Evolutionary conservation across 192 early-diverging fungal species (phyloP), one percentile per base, ranked within the genome.

Genomic region (Coemansia sp.): DNA sequence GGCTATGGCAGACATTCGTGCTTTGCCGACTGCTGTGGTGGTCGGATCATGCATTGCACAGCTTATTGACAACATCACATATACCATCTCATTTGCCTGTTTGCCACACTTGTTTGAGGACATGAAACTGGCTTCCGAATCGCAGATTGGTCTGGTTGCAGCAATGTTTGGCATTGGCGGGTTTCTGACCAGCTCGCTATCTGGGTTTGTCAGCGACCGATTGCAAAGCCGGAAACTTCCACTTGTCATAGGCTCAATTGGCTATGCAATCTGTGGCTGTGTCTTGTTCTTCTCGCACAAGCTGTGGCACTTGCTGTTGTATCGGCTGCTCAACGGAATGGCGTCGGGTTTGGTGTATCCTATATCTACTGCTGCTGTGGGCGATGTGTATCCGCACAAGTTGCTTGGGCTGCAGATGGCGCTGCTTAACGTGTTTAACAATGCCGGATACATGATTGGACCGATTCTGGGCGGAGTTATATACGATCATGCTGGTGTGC

Each of bases 91-190:
- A 7, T 66, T 73, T 67, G 76, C 76, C 3, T 70, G 70, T 40
- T 28, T 79, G 42, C 76, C 76, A 6, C 76, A 79, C 20, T 4
- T 79, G 26, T 79, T 73, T 56, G 76, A 79, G 37, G 76, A 79
- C 44, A 73, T 73, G 70, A 25, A 63, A 5, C 9, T 79, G 25
- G 76, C 76, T 8, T 73, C 70, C 1, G 67, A 79, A 25, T 66
- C 76, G 2, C 56, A 63, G 26, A 31, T 79, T 8, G 76, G 76
- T 1, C 20, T 79, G 40, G 64, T 61, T 0, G 48, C 70, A 15
- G 65, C 70, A 5, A 73, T 79, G 76, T 73, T 73, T 73, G 76
- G 70, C 0, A 21, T 73, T 3, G 76, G 76, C 14, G 49, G 69
- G 2, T 51, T 79, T 21, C 1, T 79, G 15, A 79, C 76, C 6